A percentile compares a stretch with the other conserved stretches of the same genome.
Evolutionary conservation across 371 early-diverging fungal genomes (phyloP).

Genomic region (Gilbertella persicaria): DNA sequence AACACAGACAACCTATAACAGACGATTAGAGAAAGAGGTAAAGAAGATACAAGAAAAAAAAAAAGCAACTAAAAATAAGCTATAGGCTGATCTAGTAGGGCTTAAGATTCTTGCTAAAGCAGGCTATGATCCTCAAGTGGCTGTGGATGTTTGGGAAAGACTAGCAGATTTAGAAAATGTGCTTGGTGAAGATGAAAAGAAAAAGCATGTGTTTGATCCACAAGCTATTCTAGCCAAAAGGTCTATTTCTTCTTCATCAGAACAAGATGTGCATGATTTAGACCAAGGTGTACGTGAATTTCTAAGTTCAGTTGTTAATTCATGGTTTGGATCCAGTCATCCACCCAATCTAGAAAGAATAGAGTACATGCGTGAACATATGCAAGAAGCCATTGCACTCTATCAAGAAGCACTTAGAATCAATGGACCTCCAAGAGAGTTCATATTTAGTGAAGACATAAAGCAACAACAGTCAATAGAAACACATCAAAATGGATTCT

Average conservation of each 20-base stretch:
- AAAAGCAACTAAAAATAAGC: background rate
- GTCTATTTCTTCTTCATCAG: no score
- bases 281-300: slow-evolving; percentile 26
- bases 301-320: slow-evolving; percentile 25
- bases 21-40: slow-evolving; percentile 46
- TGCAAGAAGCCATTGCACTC: slow-evolving; percentile 39
- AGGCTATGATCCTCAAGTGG: slow-evolving; percentile 53
- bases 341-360: slow-evolving; percentile 49
- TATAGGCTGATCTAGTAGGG: slow-evolving; percentile 39
- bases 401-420: slow-evolving; percentile 37
- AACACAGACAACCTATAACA: slow-evolving; percentile 44
- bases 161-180: slow-evolving; percentile 44
- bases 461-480: background rate
- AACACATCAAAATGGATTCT: background rate
- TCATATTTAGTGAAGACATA: slow-evolving; percentile 8
- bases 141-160: slow-evolving; percentile 49
- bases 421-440: slow-evolving; percentile 38
- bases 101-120: slow-evolving; percentile 56
- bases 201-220: background rate
- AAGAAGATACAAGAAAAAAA: no score
- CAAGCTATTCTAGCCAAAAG: no score
- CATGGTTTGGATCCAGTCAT: slow-evolving; percentile 55
- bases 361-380: slow-evolving; percentile 45
- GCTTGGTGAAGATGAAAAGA: background rate
- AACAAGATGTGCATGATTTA: slow-evolving; percentile 18